These are phyloP conservation scores for Straminergon stramineum DNA, from an alignment of 225 moss, liverwort and hornwort species.

Conservation along the genomic window DNA sequence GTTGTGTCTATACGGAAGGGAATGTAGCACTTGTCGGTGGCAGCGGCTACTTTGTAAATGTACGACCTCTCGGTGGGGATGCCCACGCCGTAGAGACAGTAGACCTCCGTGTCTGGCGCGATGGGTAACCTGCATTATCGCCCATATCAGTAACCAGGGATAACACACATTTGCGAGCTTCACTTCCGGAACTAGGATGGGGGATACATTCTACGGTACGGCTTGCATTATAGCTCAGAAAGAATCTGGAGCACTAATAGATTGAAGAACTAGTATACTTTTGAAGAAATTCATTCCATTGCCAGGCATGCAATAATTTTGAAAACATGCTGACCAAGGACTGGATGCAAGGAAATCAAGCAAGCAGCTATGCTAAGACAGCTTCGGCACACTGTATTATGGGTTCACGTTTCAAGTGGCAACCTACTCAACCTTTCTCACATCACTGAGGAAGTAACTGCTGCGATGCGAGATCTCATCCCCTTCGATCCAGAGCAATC, in stretches of 20 bases:
- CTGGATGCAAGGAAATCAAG: neutral
- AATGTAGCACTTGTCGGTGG: slow-evolving; percentile 65
- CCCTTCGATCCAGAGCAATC: neutral
- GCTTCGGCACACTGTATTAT: neutral
- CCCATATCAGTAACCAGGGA: neutral
- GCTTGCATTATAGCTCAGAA: neutral
- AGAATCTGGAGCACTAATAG: neutral
- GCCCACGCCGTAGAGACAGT: slow-evolving; percentile 86
- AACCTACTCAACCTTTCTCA: neutral
- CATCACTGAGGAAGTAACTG: neutral
- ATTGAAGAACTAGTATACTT: neutral
- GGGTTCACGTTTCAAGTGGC: neutral
- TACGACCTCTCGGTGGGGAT: slow-evolving; percentile 90
- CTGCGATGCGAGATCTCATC: neutral
- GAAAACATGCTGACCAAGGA: neutral
- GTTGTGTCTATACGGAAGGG: slow-evolving; percentile 86
- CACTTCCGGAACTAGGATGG: neutral
- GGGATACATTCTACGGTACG: neutral
- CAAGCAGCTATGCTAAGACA: neutral
- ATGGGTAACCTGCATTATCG: slow-evolving; percentile 54
- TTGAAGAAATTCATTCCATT: neutral
- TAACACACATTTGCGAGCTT: neutral
- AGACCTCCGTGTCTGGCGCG: slow-evolving; percentile 75
- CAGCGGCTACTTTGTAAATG: slow-evolving; percentile 73
- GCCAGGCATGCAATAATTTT: neutral